Conservation (phyloP, 1,284 basidiomycete genomes). For the Ganoderma leucocontextum region DNA sequence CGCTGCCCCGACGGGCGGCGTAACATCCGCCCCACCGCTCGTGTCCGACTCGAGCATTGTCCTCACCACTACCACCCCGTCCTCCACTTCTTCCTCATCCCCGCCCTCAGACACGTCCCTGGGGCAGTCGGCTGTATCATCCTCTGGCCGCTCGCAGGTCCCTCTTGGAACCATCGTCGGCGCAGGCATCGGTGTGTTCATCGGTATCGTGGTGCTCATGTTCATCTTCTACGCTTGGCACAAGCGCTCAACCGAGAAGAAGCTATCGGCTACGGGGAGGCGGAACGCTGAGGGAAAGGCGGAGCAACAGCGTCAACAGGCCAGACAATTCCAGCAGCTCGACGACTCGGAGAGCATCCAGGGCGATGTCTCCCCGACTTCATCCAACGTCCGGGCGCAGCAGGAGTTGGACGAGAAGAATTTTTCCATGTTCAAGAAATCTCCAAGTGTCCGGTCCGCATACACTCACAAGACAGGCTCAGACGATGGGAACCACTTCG, state of each 20-base stretch:
- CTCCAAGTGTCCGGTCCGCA: conserved; percentile 59
- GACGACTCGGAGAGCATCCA: conserved; percentile 34
- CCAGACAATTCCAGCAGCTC: conserved; percentile 32
- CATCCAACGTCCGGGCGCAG: conserved; percentile 28
- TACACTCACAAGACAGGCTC: conserved; percentile 40
- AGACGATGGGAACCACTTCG: conserved; percentile 44
- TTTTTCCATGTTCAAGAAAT: conserved; percentile 70
- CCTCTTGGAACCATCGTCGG: conserved; percentile 45
- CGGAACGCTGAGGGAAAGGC: conserved; percentile 34
- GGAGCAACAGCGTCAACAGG: conserved; percentile 31
- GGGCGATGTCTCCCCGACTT: conserved; percentile 30
- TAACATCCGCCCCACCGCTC: conserved; percentile 23
- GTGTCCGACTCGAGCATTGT: conserved; percentile 24
- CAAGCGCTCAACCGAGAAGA: conserved; percentile 36
- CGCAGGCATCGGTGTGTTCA: conserved; percentile 44
- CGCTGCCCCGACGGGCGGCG: conserved; percentile 10
- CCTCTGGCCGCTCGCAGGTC: conserved; percentile 31
- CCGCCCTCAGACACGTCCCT: conserved; percentile 15
- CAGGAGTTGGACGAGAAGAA: conserved; percentile 42
- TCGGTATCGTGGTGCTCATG: conserved; percentile 40
- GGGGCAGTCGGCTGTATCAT: conserved; percentile 15
- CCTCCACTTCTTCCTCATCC: conserved; percentile 20
- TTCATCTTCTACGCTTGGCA: conserved; percentile 39
- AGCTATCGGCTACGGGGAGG: conserved; percentile 25
- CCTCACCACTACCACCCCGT: conserved; percentile 23